Evolutionary conservation across 106 monocot species (phyloP).

Genomic region (Platanthera guangdongensis): DNA sequence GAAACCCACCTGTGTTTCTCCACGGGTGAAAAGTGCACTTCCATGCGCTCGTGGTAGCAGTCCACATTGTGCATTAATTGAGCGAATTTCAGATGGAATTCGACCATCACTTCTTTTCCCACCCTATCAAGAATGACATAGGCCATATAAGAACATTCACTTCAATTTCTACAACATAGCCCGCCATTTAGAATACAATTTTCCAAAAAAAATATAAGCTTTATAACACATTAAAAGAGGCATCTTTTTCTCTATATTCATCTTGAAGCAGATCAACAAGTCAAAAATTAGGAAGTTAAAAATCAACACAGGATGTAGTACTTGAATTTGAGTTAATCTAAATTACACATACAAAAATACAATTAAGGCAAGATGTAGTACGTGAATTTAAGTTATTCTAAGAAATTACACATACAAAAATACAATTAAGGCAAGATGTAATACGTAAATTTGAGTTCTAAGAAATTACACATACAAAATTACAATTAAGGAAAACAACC

Average conservation of each 20-base stretch:
- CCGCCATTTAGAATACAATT: background rate
- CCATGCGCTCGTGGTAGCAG: conserved; percentile 97
- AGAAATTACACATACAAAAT: too few species aligned
- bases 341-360: too few species aligned
- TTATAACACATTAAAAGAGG: background rate
- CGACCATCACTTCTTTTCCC: conserved; percentile 95
- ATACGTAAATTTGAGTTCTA: too few species aligned
- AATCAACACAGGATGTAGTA: too few species aligned
- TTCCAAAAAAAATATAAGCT: background rate
- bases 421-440: too few species aligned
- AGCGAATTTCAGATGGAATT: conserved; percentile 60
- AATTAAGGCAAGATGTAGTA: too few species aligned
- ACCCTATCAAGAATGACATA: conserved; percentile 31
- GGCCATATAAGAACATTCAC: background rate
- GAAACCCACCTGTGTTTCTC: conserved; percentile 83
- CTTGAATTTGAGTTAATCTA: too few species aligned
- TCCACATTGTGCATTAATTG: conserved; percentile 74
- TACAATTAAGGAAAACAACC: too few species aligned
- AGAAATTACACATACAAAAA: too few species aligned
- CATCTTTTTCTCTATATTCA: background rate
- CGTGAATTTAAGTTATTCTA: too few species aligned
- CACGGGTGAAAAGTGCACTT: conserved; percentile 90
- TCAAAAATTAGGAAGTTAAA: too few species aligned
- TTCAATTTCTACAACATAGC: background rate
- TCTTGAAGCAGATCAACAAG: background rate